Evolutionary conservation across 1,139 yeast species (phyloP), one percentile per base, ranked within the genome.

Genomic region (Taphrina pruni): DNA sequence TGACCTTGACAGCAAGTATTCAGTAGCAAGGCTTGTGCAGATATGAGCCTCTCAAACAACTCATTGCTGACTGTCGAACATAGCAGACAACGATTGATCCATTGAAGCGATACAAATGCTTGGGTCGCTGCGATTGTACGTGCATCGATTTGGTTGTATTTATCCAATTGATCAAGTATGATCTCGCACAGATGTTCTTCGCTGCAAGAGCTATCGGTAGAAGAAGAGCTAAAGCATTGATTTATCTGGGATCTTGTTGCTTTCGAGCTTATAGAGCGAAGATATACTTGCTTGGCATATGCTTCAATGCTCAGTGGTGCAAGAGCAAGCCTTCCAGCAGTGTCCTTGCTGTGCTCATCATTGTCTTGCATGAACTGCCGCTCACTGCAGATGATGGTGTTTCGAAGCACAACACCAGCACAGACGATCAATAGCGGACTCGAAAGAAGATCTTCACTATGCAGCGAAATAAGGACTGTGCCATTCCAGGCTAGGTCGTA

Each of bases 31-130:
- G 69, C 69, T 35, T 57, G 64, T 5, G 43, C 36, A 36, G 7
- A 17, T 14, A 58, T 21, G 12, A 48, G 32, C 41, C 17, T 38
- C n/a, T 39, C n/a, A 17, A 38, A 50, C 20, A 43, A 43, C 6
- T 3, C 36, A 1, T 35, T 14, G 20, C 17, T 26, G 11, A 35
- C 46, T 17, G n/a, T 14, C 9, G 41, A 8, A 8, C 32, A 26
- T 11, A 14, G 43, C n/a, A 65, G 26, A 8, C 52, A 46, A 9
- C 17, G 41, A 32, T 57, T 57, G 43, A 57, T 36, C 69, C 69
- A 65, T 21, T 57, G 54, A 3, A 65, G 62, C 8, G 39, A 51
- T 9, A 58, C 64, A 36, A 65, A 39, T 12, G 69, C 64, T 17
- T 57, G 39, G 14, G 35, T 17, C 20, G 64, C 55, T n/a, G 55